phyloP scores from a whole-genome alignment of 2,329 filamentous ascomycete species.

The Aspergillus neoniger region DNA sequence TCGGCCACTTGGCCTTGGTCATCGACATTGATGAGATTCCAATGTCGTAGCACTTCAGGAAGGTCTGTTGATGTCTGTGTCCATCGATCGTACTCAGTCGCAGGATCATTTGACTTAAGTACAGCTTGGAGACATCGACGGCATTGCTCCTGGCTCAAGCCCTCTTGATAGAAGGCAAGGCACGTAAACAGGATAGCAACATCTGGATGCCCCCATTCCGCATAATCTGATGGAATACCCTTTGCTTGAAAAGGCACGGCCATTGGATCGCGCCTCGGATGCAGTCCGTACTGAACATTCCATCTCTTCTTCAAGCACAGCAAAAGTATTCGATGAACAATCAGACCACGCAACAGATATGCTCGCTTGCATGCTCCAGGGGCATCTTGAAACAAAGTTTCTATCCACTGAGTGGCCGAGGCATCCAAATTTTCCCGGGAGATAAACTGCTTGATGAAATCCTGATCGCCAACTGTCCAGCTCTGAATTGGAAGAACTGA shows the following conservation, averaged over 20 bases:
- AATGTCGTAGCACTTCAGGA: conserved; percentile 52
- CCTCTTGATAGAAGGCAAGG: conserved; percentile 67
- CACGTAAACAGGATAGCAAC: conserved; percentile 66
- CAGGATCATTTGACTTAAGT: conserved; percentile 58
- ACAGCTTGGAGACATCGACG: conserved; percentile 54
- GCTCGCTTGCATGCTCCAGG: conserved; percentile 38
- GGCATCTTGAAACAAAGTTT: conserved; percentile 40
- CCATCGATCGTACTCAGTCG: conserved; percentile 58
- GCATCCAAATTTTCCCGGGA: conserved; percentile 25
- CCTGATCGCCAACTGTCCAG: no score
- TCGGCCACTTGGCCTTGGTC: conserved; percentile 54
- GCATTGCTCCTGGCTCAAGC: conserved; percentile 54
- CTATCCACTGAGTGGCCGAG: conserved; percentile 7
- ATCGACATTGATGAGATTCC: conserved; percentile 61
- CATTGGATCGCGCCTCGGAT: conserved; percentile 48
- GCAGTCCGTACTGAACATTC: conserved; percentile 67
- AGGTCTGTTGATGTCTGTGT: conserved; percentile 43
- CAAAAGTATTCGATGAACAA: conserved; percentile 62
- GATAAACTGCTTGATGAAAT: conserved; percentile 35
- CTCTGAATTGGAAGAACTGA: conserved; percentile 30
- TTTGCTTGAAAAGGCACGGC: conserved; percentile 70
- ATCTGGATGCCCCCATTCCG: conserved; percentile 70
- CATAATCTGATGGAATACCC: conserved; percentile 61
- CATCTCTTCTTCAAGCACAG: conserved; percentile 64
- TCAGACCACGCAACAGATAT: conserved; percentile 63